These are phyloP conservation scores for Pythium aphanidermatum DNA, from an alignment of 352 stramenopile species.

Conservation along the genomic window DNA sequence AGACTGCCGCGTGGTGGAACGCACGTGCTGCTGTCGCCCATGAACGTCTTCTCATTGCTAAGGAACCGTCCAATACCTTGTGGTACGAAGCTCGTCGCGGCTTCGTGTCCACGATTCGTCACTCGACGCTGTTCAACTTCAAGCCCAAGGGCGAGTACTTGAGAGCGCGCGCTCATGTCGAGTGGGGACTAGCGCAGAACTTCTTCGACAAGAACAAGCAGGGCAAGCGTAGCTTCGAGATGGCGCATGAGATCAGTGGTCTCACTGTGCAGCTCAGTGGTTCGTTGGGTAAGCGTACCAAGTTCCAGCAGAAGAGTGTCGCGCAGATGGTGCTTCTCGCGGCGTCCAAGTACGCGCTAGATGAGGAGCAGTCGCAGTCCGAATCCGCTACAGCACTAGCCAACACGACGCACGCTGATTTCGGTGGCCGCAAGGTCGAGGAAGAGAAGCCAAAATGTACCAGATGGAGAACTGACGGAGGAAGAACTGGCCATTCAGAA, in stretches of 20 bases:
- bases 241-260: constrained; percentile 75
- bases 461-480: constrained; percentile 23
- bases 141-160: constrained; percentile 40
- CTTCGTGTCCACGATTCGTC: constrained; percentile 40
- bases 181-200: constrained; percentile 91
- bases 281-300: constrained; percentile 92
- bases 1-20: constrained; percentile 68
- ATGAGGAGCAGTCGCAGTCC: constrained; percentile 27
- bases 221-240: constrained; percentile 87
- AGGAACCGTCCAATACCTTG: constrained; percentile 61
- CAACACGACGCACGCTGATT: constrained; percentile 54
- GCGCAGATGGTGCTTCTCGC: constrained; percentile 86
- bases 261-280: constrained; percentile 88
- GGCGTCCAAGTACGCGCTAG: constrained; percentile 46
- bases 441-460: constrained; percentile 23
- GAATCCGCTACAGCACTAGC: constrained; percentile 52
- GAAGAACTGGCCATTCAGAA: constrained; percentile 50
- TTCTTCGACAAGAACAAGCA: constrained; percentile 89
- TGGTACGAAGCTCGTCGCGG: constrained; percentile 68
- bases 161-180: constrained; percentile 76
- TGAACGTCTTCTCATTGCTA: constrained; percentile 58
- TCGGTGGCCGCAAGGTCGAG: constrained; percentile 45
- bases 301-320: constrained; percentile 91
- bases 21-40: constrained; percentile 64
- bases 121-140: constrained; percentile 33